These are phyloP conservation scores for Pascua sp. DNA, from an alignment of 1,284 basidiomycete species.

Conservation along the genomic window DNA sequence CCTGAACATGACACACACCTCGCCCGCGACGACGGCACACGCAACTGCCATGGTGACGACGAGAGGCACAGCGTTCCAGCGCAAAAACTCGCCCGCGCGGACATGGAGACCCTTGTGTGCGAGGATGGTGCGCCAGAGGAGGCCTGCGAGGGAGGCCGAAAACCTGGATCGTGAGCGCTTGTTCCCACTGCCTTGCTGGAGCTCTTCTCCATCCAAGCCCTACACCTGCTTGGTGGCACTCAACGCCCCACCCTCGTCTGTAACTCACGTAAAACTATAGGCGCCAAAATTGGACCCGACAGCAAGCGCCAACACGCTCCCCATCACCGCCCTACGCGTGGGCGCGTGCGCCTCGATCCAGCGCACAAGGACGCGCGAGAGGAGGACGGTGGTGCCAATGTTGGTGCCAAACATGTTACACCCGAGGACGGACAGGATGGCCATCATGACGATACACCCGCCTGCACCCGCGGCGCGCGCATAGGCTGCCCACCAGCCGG, in stretches of 20 bases:
- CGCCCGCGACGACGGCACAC: constrained; percentile 47
- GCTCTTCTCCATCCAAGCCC: too few relatives aligned
- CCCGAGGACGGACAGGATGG: constrained; percentile 61
- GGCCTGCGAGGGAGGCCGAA: constrained; percentile 81
- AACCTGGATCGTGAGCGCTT: constrained; percentile 45
- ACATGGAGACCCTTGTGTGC: constrained; percentile 72
- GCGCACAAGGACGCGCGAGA: constrained; percentile 52
- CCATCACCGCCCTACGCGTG: constrained; percentile 44
- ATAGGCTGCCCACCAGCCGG: constrained; percentile 63
- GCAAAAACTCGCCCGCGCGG: constrained; percentile 64
- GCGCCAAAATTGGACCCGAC: constrained; percentile 88
- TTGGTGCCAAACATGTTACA: constrained; percentile 92
- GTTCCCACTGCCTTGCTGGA: neutral
- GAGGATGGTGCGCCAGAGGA: constrained; percentile 81
- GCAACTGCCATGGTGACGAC: constrained; percentile 63
- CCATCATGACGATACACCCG: constrained; percentile 55
- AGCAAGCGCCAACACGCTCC: constrained; percentile 61
- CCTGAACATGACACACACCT: constrained; percentile 48
- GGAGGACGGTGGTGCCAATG: constrained; percentile 90
- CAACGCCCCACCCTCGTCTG: neutral
- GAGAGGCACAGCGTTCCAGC: constrained; percentile 66
- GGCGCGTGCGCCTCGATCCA: constrained; percentile 34
- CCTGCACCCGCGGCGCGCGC: constrained; percentile 47
- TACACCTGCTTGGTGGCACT: neutral
- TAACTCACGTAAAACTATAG: constrained; percentile 70